These are phyloP conservation scores for sunflower (Helianthus annuus) DNA, from an alignment of 129 eudicot genomes.

Conservation along the genomic window HanXRQr2.0-SUNRISE NC_035446.2:171094499-171094998, in stretches of 20 bases:
- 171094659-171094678: neutral
- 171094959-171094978: neutral
- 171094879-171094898: neutral
- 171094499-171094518: too few relatives aligned
- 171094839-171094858: neutral
- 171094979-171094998: conserved; percentile 1
- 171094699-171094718: neutral
- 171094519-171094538: too few relatives aligned
- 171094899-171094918: neutral
- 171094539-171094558: too few relatives aligned
- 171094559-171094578: too few relatives aligned
- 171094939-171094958: neutral
- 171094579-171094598: too few relatives aligned
- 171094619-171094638: neutral
- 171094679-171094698: neutral
- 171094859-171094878: neutral
- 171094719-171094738: neutral
- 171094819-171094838: neutral
- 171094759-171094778: neutral
- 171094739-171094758: neutral
- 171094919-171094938: neutral
- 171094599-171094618: too few relatives aligned
- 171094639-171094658: conserved; percentile 4
- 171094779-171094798: neutral
- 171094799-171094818: too few relatives aligned